Base-by-base conservation (phyloP, 169 alveolate species). In the Plasmodium vinckei region DNA sequence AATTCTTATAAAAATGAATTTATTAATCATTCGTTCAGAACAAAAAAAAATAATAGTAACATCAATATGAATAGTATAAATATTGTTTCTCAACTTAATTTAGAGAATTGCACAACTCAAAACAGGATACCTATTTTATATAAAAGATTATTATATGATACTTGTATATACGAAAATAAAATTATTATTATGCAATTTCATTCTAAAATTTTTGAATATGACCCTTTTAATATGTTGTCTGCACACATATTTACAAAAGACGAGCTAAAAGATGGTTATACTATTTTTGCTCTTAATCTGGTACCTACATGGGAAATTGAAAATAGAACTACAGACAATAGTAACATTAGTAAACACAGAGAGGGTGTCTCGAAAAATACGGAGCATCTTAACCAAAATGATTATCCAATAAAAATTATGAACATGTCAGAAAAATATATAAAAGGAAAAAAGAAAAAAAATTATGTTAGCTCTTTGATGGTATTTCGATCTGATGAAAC, bases 221-320 rank as follows among this genome's bases (percentile, higher is more conserved):
- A 64, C 9, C 79, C 89, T 19, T 59, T 70, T 19, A 70, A 70
- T 25, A 69, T 68, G 19, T 42, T 79, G 15, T 79, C 69, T 10
- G 51, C 82, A 23, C 89, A 79, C 44, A 68, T 79, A 27, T 79
- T 79, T 46, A 68, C 82, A 19, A 57, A 47, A 42, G 39, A 44
- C 23, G 72, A 64, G 25, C 33, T 79, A 70, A 57, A 68, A 68
- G 89, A 70, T 44, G 61, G 70, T 21, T 79, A 79, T 25, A 53
- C 79, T 3, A 56, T 79, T 79, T 79, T 79, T 68, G 82, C 89
- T 12, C 67, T 79, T 61, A 68, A 79, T 19, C 12, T 79, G 47
- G 56, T 57, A 19, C 87, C 87, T 42, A 44, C 44, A 56, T 12
- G 0, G 39, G 13, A 21, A 9, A 46, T 17, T 9, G 64, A 13